phyloP scores from a whole-genome alignment of 768 basidiomycete species.

The Boletus rubescentipes region DNA sequence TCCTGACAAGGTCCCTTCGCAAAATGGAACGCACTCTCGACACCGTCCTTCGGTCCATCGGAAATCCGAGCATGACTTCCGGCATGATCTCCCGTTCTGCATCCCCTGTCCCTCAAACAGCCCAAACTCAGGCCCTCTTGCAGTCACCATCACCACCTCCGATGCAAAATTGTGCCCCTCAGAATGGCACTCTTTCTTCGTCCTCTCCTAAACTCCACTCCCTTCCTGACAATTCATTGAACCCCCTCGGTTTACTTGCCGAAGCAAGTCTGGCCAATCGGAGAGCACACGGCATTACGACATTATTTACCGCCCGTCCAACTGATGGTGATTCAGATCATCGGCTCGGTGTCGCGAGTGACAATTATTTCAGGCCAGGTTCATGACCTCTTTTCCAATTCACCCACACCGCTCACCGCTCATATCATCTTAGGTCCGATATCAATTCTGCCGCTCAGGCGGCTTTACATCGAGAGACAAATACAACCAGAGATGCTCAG shows the following conservation, averaged over 20 bases:
- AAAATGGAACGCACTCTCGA: conserved; percentile 95
- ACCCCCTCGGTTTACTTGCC: conserved; percentile 89
- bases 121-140: conserved; percentile 57
- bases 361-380: conserved; percentile 93
- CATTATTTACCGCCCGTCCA: conserved; percentile 41
- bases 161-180: conserved; percentile 33
- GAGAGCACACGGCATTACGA: conserved; percentile 49
- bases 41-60: conserved; percentile 85
- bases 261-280: conserved; percentile 84
- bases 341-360: conserved; percentile 77
- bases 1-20: conserved; percentile 74
- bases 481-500: conserved; percentile 92
- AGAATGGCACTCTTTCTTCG: conserved; percentile 25
- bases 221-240: conserved; percentile 88
- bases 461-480: conserved; percentile 84
- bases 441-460: conserved; percentile 80
- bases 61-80: conserved; percentile 75
- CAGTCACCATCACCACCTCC: conserved; percentile 51
- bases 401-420: background rate
- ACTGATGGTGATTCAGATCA: conserved; percentile 39
- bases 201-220: conserved; percentile 86
- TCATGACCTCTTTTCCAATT: conserved; percentile 17
- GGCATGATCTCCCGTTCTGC: conserved; percentile 83
- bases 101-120: conserved; percentile 57
- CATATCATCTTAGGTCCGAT: conserved; percentile 62